These are phyloP conservation scores for Globisporangium okanoganense DNA, from an alignment of 352 stramenopile genomes.

Conservation along the genomic window DNA sequence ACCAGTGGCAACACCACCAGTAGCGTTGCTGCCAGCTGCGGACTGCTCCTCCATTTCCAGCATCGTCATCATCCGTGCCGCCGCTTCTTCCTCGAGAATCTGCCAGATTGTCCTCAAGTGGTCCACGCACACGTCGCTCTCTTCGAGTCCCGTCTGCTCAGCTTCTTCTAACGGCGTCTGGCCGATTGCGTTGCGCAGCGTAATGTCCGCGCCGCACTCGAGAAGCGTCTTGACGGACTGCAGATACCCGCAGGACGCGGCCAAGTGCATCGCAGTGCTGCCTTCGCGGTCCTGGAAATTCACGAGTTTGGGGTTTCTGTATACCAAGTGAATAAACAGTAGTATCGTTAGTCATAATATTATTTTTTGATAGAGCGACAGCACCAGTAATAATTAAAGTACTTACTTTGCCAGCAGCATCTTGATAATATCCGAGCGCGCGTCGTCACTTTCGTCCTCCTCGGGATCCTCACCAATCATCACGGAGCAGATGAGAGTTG, in stretches of 20 bases:
- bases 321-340: not conserved
- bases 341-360: too few species aligned
- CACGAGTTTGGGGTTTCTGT: slow-evolving; percentile 54
- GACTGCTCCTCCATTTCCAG: slow-evolving; percentile 70
- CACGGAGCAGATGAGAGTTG: slow-evolving; percentile 66
- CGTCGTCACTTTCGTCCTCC: slow-evolving; percentile 42
- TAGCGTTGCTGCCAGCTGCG: slow-evolving; percentile 9
- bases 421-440: slow-evolving; percentile 51
- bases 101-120: slow-evolving; percentile 64
- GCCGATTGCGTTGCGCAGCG: slow-evolving; percentile 69
- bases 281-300: slow-evolving; percentile 83
- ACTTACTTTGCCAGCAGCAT: slow-evolving; percentile 52
- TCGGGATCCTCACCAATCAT: slow-evolving; percentile 78
- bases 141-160: slow-evolving; percentile 50
- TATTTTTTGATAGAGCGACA: not conserved
- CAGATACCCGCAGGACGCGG: slow-evolving; percentile 67
- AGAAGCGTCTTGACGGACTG: slow-evolving; percentile 68
- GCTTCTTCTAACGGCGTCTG: slow-evolving; percentile 81
- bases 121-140: slow-evolving; percentile 55
- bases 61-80: slow-evolving; percentile 78
- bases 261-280: slow-evolving; percentile 82
- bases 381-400: not conserved
- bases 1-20: not conserved
- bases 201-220: slow-evolving; percentile 63
- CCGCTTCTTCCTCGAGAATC: slow-evolving; percentile 71